Conservation (phyloP, 345 rosid genomes). For the Eucalyptus tenuipes region DNA sequence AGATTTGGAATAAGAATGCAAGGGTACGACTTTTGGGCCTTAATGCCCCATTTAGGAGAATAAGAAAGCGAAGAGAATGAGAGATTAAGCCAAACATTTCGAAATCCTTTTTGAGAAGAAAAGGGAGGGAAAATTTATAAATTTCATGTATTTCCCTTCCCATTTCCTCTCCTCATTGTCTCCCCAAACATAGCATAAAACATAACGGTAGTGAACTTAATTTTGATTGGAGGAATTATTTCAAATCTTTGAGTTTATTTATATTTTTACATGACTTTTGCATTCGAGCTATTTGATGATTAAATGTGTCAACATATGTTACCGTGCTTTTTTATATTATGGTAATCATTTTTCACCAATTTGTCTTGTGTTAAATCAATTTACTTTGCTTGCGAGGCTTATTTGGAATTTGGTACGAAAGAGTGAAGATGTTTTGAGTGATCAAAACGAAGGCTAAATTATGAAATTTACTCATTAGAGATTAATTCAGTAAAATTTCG, state of each 20-base stretch:
- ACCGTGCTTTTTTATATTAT: fast-evolving
- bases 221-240: neutral
- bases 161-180: neutral
- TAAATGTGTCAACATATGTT: neutral
- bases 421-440: neutral
- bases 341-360: neutral
- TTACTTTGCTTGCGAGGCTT: neutral
- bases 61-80: neutral
- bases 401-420: neutral
- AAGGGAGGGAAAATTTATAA: neutral
- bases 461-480: neutral
- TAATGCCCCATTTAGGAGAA: neutral
- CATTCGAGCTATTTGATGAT: neutral
- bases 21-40: neutral
- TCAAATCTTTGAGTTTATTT: neutral
- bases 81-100: neutral
- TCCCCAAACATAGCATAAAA: neutral
- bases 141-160: neutral
- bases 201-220: neutral
- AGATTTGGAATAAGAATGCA: neutral
- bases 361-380: neutral
- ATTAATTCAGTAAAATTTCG: neutral
- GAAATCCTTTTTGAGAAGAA: neutral
- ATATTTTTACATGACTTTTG: neutral
- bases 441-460: neutral